A percentile compares a stretch with the other conserved stretches of the same genome.
These are phyloP conservation scores for Trichoderma arundinaceum DNA, from an alignment of 2,329 filamentous ascomycete species.

Conservation along the genomic window DNA sequence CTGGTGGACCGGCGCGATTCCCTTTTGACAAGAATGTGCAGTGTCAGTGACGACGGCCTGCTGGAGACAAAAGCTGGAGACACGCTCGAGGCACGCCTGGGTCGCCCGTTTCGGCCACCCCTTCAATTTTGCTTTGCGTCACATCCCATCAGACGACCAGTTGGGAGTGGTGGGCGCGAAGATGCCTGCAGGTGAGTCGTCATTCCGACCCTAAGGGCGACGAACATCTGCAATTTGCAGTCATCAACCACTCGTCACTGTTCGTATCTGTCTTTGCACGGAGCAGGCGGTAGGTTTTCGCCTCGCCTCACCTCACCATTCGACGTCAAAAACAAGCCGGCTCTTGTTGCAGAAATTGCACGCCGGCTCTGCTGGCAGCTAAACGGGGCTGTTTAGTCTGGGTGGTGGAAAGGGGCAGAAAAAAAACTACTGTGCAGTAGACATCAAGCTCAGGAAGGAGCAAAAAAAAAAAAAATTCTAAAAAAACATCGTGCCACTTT, in stretches of 20 bases:
- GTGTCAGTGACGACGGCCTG: slow-evolving; percentile 26
- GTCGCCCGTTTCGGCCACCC: slow-evolving; percentile 27
- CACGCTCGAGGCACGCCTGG: slow-evolving; percentile 27
- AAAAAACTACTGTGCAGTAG: background rate
- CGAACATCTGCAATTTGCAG: slow-evolving; percentile 21
- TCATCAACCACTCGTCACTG: background rate
- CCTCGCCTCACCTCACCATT: background rate
- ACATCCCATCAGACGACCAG: slow-evolving; percentile 31
- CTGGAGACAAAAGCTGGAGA: slow-evolving; percentile 20
- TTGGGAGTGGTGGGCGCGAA: slow-evolving; percentile 23
- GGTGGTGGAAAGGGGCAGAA: slow-evolving; percentile 30
- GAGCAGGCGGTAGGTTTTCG: background rate
- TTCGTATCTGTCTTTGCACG: background rate
- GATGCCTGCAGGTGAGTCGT: slow-evolving; percentile 31
- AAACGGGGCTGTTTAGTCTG: background rate
- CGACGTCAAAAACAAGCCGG: too few relatives aligned
- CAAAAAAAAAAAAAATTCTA: background rate
- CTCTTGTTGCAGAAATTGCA: too few relatives aligned
- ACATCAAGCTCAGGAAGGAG: background rate
- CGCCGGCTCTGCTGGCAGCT: too few relatives aligned
- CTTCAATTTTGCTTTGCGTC: slow-evolving; percentile 31
- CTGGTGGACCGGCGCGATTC: slow-evolving; percentile 30
- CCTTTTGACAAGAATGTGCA: slow-evolving; percentile 31
- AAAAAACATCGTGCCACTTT: slow-evolving; percentile 27
- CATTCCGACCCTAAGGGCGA: slow-evolving; percentile 23